Conservation (phyloP, 345 rosid genomes). For the Physaria fendleri region DNA sequence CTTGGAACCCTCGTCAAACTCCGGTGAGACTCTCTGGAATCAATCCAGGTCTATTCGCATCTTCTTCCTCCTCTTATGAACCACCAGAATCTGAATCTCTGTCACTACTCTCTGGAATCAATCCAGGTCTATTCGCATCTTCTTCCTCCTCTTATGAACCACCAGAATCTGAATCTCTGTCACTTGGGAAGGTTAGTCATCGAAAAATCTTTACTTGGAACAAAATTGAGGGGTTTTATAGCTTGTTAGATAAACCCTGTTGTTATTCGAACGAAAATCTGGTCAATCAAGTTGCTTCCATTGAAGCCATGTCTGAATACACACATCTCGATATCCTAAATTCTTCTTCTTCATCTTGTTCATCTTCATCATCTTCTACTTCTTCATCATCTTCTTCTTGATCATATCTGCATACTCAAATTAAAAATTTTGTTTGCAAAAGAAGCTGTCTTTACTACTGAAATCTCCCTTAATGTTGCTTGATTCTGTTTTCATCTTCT, state of each 20-base stretch:
- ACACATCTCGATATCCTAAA: not conserved
- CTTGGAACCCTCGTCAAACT: not conserved
- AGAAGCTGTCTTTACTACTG: too few relatives aligned
- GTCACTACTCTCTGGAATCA: slow-evolving; percentile 3
- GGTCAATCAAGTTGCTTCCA: not conserved
- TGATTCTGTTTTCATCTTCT: not conserved
- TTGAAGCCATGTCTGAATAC: not conserved
- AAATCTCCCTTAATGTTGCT: slow-evolving; percentile 30
- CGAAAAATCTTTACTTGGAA: not conserved
- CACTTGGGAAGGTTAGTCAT: slow-evolving; percentile 43
- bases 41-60: slow-evolving; percentile 29
- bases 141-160: slow-evolving; percentile 28
- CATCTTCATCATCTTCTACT: too few relatives aligned
- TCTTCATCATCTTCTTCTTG: too few relatives aligned
- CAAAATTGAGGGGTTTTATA: slow-evolving; percentile 11
- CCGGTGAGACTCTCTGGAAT: slow-evolving; percentile 9
- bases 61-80: slow-evolving; percentile 28
- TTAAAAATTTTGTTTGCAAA: too few relatives aligned
- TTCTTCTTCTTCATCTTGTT: too few relatives aligned
- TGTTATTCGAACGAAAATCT: not conserved
- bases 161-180: slow-evolving; percentile 5
- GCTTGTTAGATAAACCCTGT: not conserved
- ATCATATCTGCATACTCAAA: not conserved
- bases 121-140: slow-evolving; percentile 29
- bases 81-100: slow-evolving; percentile 10